Evolutionary conservation across 2,329 filamentous ascomycete genomes (phyloP).

Genomic region (Neonectria hederae): DNA sequence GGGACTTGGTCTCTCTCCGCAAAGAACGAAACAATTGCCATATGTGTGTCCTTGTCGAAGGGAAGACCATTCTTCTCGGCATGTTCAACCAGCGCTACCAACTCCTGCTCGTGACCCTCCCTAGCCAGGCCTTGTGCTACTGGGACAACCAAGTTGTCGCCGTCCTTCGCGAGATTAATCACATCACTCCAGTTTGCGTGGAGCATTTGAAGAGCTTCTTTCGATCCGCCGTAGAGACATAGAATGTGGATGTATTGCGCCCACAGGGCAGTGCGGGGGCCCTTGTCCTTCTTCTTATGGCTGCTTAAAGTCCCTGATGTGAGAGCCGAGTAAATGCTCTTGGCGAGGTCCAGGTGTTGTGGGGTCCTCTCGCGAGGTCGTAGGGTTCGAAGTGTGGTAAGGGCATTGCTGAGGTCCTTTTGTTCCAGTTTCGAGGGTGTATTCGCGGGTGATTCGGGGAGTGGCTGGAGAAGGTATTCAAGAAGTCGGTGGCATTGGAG

Average conservation of each 20-base stretch:
- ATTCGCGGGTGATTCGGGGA: slow-evolving; percentile 21
- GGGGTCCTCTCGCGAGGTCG: slow-evolving; percentile 54
- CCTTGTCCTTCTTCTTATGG: slow-evolving; percentile 19
- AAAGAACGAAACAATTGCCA: slow-evolving; percentile 70
- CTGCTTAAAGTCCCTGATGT: slow-evolving; percentile 33
- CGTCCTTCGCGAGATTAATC: slow-evolving; percentile 31
- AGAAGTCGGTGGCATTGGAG: slow-evolving; percentile 65
- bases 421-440: slow-evolving; percentile 45
- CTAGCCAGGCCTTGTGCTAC: slow-evolving; percentile 66
- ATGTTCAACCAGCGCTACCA: slow-evolving; percentile 64
- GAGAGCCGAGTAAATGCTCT: slow-evolving; percentile 50
- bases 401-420: slow-evolving; percentile 50
- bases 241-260: slow-evolving; percentile 52
- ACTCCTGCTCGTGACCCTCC: slow-evolving; percentile 66
- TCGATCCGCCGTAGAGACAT: slow-evolving; percentile 62
- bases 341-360: slow-evolving; percentile 60
- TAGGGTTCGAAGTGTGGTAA: slow-evolving; percentile 53
- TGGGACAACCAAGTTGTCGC: slow-evolving; percentile 38
- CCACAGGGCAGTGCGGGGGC: slow-evolving; percentile 42
- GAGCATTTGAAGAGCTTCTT: slow-evolving; percentile 61
- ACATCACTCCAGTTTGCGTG: slow-evolving; percentile 44
- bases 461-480: slow-evolving; percentile 61
- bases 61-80: slow-evolving; percentile 58
- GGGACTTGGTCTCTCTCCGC: slow-evolving; percentile 64
- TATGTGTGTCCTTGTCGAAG: slow-evolving; percentile 58